Conservation (phyloP, 177 flowering plant species). For the Vitis hybrid region DNA sequence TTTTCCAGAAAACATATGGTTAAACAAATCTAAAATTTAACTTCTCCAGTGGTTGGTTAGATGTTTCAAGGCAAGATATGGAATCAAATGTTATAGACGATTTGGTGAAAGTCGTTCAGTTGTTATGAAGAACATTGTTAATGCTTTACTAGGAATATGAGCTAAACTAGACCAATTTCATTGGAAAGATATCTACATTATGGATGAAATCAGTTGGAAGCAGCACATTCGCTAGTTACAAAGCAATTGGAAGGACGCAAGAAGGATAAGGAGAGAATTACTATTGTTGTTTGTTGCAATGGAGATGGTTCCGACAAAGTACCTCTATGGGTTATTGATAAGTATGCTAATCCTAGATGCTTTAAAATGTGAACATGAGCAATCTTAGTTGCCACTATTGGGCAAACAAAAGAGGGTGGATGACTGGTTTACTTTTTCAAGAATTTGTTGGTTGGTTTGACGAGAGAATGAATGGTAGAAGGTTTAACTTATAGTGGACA, state of each 20-base stretch:
- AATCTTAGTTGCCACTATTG: slow-evolving; percentile 6
- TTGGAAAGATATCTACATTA: slow-evolving; percentile 4
- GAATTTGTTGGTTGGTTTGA: slow-evolving; percentile 3
- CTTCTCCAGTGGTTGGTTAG: slow-evolving; percentile 4
- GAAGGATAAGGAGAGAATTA: slow-evolving; percentile 3
- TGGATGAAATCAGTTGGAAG: slow-evolving; percentile 10
- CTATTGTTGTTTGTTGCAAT: background rate
- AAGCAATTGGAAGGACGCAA: slow-evolving; percentile 9
- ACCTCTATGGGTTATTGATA: background rate
- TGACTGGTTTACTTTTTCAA: too few relatives aligned
- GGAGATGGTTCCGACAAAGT: too few relatives aligned
- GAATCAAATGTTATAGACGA: slow-evolving; percentile 1
- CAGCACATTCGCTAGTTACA: slow-evolving; percentile 3
- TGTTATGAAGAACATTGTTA: background rate
- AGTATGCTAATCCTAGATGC: slow-evolving; percentile 1
- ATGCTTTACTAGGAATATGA: too few relatives aligned
- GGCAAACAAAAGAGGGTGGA: background rate
- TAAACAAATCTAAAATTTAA: background rate
- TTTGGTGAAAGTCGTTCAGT: background rate
- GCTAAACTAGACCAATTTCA: background rate
- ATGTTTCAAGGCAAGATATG: slow-evolving; percentile 1
- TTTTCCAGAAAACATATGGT: background rate
- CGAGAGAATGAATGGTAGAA: slow-evolving; percentile 10
- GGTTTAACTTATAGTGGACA: slow-evolving; percentile 3
- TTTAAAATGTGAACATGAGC: background rate